Conservation (phyloP, 345 rosid genomes). For the Eucalyptus regnans region DNA sequence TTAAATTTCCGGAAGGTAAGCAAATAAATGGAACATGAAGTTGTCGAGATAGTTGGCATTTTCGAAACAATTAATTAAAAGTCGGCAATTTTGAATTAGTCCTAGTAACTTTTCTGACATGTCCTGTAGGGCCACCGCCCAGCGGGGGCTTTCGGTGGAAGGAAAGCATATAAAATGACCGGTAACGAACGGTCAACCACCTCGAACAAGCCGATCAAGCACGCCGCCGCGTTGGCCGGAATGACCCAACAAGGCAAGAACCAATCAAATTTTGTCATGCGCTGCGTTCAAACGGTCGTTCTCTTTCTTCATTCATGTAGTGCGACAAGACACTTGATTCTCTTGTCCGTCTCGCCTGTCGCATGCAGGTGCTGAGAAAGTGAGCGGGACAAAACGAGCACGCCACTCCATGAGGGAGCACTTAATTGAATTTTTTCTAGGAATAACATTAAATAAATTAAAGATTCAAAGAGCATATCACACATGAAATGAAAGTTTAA, state of each 20-base stretch:
- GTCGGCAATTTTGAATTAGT: background rate
- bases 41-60: no score
- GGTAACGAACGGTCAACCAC: rapidly evolving
- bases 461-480: rapidly evolving
- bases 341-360: background rate
- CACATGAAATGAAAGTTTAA: rapidly evolving
- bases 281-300: no score
- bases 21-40: no score
- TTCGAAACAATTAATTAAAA: no score
- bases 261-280: no score
- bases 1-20: no score
- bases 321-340: no score
- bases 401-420: rapidly evolving
- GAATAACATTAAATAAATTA: no score
- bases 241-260: background rate
- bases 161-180: background rate
- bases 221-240: background rate
- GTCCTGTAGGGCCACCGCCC: background rate
- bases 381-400: rapidly evolving
- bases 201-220: background rate
- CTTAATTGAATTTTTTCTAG: rapidly evolving
- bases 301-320: rapidly evolving
- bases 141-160: background rate
- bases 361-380: background rate
- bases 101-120: background rate